Base-by-base conservation (phyloP, 352 stramenopile species). In the Globisporangium irregulare region DNA sequence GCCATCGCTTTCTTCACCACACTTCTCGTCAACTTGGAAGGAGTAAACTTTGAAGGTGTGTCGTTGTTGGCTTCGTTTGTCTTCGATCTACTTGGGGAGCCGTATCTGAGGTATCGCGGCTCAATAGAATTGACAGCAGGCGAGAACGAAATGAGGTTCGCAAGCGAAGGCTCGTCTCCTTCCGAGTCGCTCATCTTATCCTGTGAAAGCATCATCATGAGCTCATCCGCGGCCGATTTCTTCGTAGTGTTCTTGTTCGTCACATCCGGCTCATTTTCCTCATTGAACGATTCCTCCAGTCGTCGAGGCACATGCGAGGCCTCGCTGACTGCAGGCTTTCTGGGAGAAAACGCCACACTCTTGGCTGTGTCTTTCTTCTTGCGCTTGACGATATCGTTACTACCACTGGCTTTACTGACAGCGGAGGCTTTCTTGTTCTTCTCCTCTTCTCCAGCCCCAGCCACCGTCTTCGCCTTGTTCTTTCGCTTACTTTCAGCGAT, bases 151-250 rank as follows among this genome's bases (percentile, higher is more conserved):
- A 88, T 65, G 41, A 92, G 75, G 71, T 75, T 87, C 60, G 76
- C 56, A 63, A 80, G 73, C 24, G 82, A 79, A 27, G 75, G 70
- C 38, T 77, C 77, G 14, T 80, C 76, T 48, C 78, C 76, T 61
- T 92, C 84, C 18, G 80, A 82, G 50, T 92, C 84, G 59, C 84
- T 92, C 18, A 66, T 71, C 41, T 80, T 82, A 36, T 89, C 75
- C 54, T 84, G 69, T 24, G 80, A 80, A 38, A 92, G 72, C 67
- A 92, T 79, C 15, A 81, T 68, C 32, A 89, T 65, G 38, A 92
- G 62, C 22, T 85, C 84, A 36, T 87, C 75, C 9, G 80, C 77
- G 0, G 72, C 72, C 15, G 80, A 67, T 15, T 72, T 73, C 1
- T 70, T 72, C 4, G 66, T 5, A 6, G 12, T 29, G 4, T 24